Percentiles rank a stretch among this genome's conserved stretches.
These are phyloP conservation scores for Globisporangium carolinianum DNA, from an alignment of 352 stramenopile species.

Conservation along the genomic window DNA sequence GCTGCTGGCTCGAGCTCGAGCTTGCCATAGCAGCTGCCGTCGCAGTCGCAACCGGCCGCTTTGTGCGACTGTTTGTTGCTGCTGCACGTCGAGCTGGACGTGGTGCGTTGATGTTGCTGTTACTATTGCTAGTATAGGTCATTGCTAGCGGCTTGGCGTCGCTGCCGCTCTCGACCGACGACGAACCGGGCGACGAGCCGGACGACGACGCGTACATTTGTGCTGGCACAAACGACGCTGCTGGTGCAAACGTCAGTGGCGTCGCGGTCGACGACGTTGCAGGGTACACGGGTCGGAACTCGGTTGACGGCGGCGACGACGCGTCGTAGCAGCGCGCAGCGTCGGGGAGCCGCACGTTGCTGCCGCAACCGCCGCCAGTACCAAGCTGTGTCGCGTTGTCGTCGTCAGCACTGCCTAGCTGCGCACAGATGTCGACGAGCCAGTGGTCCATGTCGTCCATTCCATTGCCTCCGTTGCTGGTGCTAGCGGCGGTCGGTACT, in stretches of 20 bases:
- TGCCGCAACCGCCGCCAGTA: not conserved
- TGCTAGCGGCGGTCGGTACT: not conserved
- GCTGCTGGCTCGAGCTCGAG: too few relatives aligned
- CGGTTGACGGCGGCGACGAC: not conserved
- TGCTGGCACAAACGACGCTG: not conserved
- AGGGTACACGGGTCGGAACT: slow-evolving; percentile 1
- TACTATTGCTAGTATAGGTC: not conserved
- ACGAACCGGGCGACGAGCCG: slow-evolving; percentile 9
- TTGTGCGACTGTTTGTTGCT: not conserved
- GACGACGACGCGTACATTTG: slow-evolving; percentile 8
- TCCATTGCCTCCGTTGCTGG: not conserved
- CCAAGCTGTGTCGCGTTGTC: not conserved
- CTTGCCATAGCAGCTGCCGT: too few relatives aligned
- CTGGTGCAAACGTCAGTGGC: not conserved
- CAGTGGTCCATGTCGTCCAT: slow-evolving; percentile 13
- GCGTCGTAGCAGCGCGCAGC: not conserved
- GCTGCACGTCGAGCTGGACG: not conserved
- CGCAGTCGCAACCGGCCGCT: too few relatives aligned
- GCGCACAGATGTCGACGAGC: slow-evolving; percentile 13
- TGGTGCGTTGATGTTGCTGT: not conserved
- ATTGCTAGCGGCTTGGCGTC: not conserved
- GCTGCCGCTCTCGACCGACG: slow-evolving; percentile 6
- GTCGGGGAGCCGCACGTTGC: not conserved
- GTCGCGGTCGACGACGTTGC: not conserved
- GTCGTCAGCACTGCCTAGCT: slow-evolving; percentile 7